Evolutionary conservation across 2,329 filamentous ascomycete genomes (phyloP).

Genomic region (Aphanocladium album): DNA sequence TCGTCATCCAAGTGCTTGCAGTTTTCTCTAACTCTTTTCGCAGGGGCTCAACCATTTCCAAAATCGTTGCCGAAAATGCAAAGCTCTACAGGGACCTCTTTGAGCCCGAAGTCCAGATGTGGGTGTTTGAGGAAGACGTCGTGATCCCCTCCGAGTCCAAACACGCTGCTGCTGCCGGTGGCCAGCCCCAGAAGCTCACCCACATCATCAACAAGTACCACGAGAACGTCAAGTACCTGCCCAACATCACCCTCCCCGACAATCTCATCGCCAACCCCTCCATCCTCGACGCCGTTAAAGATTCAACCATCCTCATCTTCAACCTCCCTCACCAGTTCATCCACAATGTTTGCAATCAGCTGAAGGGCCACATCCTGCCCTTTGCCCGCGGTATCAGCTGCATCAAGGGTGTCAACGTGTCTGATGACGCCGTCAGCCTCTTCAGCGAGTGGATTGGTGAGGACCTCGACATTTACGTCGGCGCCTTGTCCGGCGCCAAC

Average conservation of each 20-base stretch:
- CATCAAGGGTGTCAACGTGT: slow-evolving; percentile 96
- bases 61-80: slow-evolving; percentile 93
- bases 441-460: slow-evolving; percentile 95
- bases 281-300: slow-evolving; percentile 71
- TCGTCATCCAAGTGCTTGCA: not conserved
- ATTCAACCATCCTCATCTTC: slow-evolving; percentile 88
- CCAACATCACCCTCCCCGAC: slow-evolving; percentile 73
- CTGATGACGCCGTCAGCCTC: slow-evolving; percentile 76
- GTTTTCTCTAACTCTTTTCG: not conserved
- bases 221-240: slow-evolving; percentile 97
- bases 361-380: slow-evolving; percentile 84
- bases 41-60: slow-evolving; percentile 95
- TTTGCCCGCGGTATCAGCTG: slow-evolving; percentile 93
- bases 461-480: slow-evolving; percentile 90
- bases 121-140: slow-evolving; percentile 95
- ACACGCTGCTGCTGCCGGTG: slow-evolving; percentile 56
- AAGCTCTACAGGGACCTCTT: slow-evolving; percentile 73
- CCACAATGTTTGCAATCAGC: slow-evolving; percentile 72
- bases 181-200: slow-evolving; percentile 79
- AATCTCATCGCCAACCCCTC: slow-evolving; percentile 85
- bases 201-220: slow-evolving; percentile 84
- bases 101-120: slow-evolving; percentile 91
- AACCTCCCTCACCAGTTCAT: slow-evolving; percentile 98
- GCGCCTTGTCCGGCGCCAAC: slow-evolving; percentile 91
- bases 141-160: slow-evolving; percentile 65